Evolutionary conservation across 805 yeast genomes (phyloP).

Genomic region (Kuraishia piskuri): DNA sequence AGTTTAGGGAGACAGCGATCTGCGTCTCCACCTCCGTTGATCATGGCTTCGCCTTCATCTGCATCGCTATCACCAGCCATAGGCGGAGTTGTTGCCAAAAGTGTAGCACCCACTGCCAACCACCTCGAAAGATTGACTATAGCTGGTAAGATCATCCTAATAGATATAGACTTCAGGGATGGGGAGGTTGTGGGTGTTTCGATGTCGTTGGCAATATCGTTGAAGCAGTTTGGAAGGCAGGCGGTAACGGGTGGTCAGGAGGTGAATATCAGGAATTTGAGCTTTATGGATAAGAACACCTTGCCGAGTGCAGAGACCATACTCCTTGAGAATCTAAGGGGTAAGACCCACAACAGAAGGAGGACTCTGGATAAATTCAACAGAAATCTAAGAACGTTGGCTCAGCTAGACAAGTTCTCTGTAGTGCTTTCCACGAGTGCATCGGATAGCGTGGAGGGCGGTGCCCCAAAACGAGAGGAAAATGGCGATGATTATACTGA

Average conservation of each 20-base stretch:
- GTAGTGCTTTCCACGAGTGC: conserved; percentile 2
- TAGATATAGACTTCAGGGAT: conserved; percentile 26
- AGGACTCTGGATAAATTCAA: conserved; percentile 23
- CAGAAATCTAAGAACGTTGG: conserved; percentile 21
- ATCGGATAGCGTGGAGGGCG: neutral
- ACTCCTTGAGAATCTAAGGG: conserved; percentile 17
- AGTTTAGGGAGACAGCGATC: neutral
- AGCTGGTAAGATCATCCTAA: conserved; percentile 25
- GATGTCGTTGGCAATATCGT: conserved; percentile 21
- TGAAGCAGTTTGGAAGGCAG: conserved; percentile 12
- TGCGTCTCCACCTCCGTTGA: neutral
- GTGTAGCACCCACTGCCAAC: conserved; percentile 8
- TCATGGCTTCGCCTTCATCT: neutral
- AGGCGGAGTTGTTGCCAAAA: neutral
- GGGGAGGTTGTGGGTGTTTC: conserved; percentile 18
- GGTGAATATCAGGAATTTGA: neutral
- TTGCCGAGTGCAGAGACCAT: conserved; percentile 18
- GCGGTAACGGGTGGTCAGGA: neutral
- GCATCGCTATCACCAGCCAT: neutral
- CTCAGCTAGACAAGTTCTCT: conserved; percentile 23
- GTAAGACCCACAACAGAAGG: neutral
- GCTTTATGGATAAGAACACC: conserved; percentile 2
- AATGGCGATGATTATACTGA: conserved; percentile 10
- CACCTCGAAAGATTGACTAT: conserved; percentile 20
- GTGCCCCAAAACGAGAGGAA: conserved; percentile 11